phyloP scores from a whole-genome alignment of 345 rosid genomes.

The Salix caprea region DNA sequence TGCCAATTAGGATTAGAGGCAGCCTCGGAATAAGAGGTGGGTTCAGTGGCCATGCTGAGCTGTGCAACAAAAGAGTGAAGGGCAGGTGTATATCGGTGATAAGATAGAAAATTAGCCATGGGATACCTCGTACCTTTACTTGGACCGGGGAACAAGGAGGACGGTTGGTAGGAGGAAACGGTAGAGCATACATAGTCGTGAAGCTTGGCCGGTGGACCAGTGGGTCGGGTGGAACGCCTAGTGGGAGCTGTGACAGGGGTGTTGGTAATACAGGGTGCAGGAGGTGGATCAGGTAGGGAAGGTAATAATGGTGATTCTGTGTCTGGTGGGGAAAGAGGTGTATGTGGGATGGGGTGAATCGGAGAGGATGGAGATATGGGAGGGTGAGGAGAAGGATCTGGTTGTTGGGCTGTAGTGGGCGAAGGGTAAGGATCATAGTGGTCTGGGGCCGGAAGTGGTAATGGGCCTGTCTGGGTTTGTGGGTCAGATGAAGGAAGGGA shows the following conservation, averaged over 20 bases:
- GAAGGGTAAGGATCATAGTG: background rate
- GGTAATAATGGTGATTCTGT: too few species aligned
- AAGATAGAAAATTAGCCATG: background rate
- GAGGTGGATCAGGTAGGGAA: too few species aligned
- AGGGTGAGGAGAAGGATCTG: background rate
- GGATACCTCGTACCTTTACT: constrained; percentile 3
- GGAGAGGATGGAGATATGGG: too few species aligned
- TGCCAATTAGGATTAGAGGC: background rate
- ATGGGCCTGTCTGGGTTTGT: too few species aligned
- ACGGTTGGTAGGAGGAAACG: background rate
- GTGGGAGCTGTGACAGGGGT: background rate
- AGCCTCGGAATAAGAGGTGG: background rate
- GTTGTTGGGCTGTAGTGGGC: background rate
- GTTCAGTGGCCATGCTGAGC: background rate
- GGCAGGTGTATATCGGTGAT: background rate
- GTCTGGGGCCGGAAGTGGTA: background rate
- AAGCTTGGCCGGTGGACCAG: background rate
- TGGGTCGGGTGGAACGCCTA: background rate
- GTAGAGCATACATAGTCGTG: background rate
- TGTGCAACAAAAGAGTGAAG: background rate
- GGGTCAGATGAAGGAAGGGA: background rate
- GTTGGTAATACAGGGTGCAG: too few species aligned
- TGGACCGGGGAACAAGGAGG: background rate
- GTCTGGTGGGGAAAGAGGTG: too few species aligned
- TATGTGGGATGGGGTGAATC: background rate